These are phyloP conservation scores for Kodamaea kakaduensis DNA, from an alignment of 805 yeast species.

Conservation along the genomic window DNA sequence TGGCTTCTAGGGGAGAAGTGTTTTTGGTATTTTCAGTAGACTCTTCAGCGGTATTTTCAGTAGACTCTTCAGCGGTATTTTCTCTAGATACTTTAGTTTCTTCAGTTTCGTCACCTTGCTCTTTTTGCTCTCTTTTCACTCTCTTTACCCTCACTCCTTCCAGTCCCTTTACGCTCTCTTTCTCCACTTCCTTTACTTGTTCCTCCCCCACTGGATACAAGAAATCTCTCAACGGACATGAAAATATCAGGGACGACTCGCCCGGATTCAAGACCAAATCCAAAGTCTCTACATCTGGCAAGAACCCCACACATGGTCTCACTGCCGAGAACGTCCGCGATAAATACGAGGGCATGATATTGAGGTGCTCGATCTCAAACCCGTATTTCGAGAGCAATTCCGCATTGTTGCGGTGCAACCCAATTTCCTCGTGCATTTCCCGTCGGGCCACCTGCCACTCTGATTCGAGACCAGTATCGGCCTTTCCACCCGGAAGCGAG, in stretches of 20 bases:
- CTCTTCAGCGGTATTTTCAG: constrained; percentile 13
- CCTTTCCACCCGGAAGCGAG: constrained; percentile 92
- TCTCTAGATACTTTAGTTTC: too few relatives aligned
- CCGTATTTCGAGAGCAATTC: constrained; percentile 44
- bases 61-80: not conserved
- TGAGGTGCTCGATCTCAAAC: constrained; percentile 55
- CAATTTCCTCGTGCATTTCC: constrained; percentile 86
- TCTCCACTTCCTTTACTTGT: too few relatives aligned
- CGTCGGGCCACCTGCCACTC: constrained; percentile 75
- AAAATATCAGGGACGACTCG: constrained; percentile 66
- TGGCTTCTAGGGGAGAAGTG: constrained; percentile 24
- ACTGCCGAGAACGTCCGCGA: constrained; percentile 82
- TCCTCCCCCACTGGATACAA: constrained; percentile 25
- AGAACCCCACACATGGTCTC: constrained; percentile 70
- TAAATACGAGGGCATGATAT: constrained; percentile 70
- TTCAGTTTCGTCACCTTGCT: constrained; percentile 9
- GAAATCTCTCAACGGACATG: constrained; percentile 66
- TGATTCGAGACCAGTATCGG: constrained; percentile 62
- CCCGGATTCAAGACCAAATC: constrained; percentile 64
- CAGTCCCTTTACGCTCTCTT: too few relatives aligned
- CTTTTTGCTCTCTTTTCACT: too few relatives aligned
- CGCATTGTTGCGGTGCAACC: constrained; percentile 51
- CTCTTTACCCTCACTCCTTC: too few relatives aligned
- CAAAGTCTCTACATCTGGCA: constrained; percentile 36
- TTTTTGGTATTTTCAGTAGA: constrained; percentile 3